Base-by-base conservation (phyloP, 345 rosid genomes). In the Dipteronia dyeriana region DNA sequence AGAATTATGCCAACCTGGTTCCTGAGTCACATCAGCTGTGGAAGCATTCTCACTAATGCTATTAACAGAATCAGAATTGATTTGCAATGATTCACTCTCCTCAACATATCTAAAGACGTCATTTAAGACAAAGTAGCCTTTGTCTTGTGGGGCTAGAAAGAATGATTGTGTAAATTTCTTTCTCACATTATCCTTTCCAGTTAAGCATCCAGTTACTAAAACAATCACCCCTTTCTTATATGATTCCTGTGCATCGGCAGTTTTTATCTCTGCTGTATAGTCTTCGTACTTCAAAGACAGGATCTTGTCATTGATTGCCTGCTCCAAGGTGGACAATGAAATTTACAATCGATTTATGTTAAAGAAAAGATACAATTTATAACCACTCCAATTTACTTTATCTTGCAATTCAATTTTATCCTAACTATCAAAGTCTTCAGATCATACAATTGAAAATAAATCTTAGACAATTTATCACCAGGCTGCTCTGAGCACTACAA, bases 141-240 rank as follows among this genome's bases (percentile, higher is more conserved):
- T 87, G 49, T 92, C 94, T 78, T 90, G 97, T 23, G 90, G 94
- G 56, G 94, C 97, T 43, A 92, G 85, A 81, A 91, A 91, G 85
- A 91, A 91, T 6, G 89, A 72, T 76, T 91, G 94, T 4, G 91
- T 68, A 81, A 91, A 91, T 82, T 89, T 90, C 84, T 86, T 87
- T 77, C 79, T 83, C 78, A 87, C 82, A 39, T 81, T 73, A 74
- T 91, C 94, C 79, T 84, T 88, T 78, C 91, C 92, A 57, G 90
- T 90, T 71, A 91, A 81, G 84, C 82, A 87, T 59, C 97, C 94
- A 38, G 92, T 91, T 7, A 91, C 97, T 29, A 90, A 75, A 70
- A 91, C 92, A 75, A 90, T 88, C 79, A 91, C 91, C 73, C 97
- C 97, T 68, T 86, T 81, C 79, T 63, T 85, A 71, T 65, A 78